Percentiles rank a stretch among this genome's conserved stretches.
Conservation (phyloP, 169 alveolate species). For the Miamiensis avidus region DNA sequence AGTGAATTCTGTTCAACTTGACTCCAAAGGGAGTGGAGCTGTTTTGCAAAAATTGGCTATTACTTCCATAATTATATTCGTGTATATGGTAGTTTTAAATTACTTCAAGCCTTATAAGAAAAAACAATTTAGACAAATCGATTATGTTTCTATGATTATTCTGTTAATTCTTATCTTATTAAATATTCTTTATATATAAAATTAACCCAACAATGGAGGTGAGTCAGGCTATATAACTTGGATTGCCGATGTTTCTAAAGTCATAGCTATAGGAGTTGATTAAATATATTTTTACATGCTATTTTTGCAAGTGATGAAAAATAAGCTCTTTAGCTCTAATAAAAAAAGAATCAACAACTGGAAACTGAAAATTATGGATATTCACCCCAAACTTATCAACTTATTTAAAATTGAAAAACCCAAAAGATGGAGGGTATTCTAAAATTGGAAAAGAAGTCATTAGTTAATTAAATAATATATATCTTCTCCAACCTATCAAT, state of each 20-base stretch:
- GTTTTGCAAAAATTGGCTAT: neutral
- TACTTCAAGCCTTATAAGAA: neutral
- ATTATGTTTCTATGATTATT: neutral
- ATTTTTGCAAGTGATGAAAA: no score
- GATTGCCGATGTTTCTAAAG: neutral
- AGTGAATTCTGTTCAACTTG: neutral
- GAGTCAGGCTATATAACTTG: neutral
- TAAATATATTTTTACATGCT: neutral
- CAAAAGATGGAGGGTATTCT: no score
- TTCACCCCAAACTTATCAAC: no score
- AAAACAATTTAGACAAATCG: neutral
- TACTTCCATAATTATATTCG: neutral
- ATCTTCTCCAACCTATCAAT: no score
- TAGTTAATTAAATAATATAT: no score
- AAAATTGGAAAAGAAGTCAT: no score
- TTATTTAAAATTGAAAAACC: no score
- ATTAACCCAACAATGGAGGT: neutral
- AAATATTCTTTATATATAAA: neutral
- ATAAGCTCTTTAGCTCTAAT: no score
- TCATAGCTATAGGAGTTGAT: neutral
- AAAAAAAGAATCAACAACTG: no score
- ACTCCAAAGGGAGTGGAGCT: neutral
- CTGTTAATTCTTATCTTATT: no score
- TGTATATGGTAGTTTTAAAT: no score
- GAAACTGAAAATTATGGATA: no score